A percentile compares a stretch with the other conserved stretches of the same genome.
phyloP scores from a whole-genome alignment of 176 grass and related monocot species.

The Neostapfia colusana region DNA sequence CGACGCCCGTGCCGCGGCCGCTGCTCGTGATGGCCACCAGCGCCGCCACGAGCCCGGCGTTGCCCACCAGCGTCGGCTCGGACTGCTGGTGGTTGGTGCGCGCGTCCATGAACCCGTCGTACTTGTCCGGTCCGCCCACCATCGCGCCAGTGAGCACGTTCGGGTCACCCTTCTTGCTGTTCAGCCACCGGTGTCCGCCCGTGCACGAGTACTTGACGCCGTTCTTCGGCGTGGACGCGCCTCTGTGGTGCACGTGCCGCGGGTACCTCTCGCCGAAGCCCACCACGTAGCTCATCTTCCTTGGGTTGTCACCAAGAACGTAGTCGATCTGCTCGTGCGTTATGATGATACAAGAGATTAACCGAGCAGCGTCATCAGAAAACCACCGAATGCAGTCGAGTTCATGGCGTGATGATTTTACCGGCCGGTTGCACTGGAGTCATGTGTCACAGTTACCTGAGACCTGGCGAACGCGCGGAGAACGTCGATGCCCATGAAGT shows the following conservation, averaged over 20 bases:
- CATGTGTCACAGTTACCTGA: conserved; percentile 44
- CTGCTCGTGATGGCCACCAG: conserved; percentile 72
- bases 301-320: conserved; percentile 78
- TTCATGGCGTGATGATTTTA: no score
- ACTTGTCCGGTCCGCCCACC: conserved; percentile 77
- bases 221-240: conserved; percentile 78
- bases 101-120: conserved; percentile 65
- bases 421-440: background rate
- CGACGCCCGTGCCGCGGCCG: conserved; percentile 46
- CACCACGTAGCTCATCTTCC: conserved; percentile 93
- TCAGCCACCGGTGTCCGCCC: conserved; percentile 61
- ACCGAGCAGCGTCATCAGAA: background rate
- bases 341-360: background rate
- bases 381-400: background rate
- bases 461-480: conserved; percentile 66
- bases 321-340: conserved; percentile 62
- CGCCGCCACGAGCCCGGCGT: conserved; percentile 78
- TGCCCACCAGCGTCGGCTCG: conserved; percentile 80
- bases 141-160: conserved; percentile 78
- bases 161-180: conserved; percentile 59
- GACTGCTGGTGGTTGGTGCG: conserved; percentile 58
- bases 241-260: conserved; percentile 69
- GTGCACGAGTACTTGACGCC: conserved; percentile 81
- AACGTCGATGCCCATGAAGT: conserved; percentile 54
- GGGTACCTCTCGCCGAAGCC: conserved; percentile 83